Evolutionary conservation across 2,329 filamentous ascomycete species (phyloP), one percentile per base, ranked within the genome.

Genomic region (Sporothrix brunneoviolacea): DNA sequence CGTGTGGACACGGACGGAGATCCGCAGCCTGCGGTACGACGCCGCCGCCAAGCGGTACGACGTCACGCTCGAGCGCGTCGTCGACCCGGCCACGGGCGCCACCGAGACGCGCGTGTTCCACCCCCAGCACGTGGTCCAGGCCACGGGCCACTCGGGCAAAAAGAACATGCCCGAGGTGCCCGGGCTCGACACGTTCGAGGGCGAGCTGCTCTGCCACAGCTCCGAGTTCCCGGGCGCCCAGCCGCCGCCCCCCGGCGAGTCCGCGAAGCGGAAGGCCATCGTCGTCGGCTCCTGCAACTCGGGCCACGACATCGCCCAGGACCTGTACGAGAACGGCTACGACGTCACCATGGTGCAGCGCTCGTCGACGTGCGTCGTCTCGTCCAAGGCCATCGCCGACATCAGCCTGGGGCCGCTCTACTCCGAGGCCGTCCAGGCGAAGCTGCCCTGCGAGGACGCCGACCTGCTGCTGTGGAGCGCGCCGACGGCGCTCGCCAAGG

Each of bases 91-190:
- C 57, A 59, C 79, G 70, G 66, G 74, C 62, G 51, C 73, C 61
- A 44, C 54, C 0, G 72, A 79, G 55, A 74, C 67, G 2, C 73
- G 80, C 16, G 80, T 72, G 0, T 64, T 87, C 35, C 73, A 77
- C 33, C 83, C 83, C 0, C 74, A 70, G 5, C 83, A 87, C 54
- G 63, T 88, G 27, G 73, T 88, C 39, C 80, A 84, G 58, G 79
- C 80, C 1, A 88, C 83, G 0, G 83, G 83, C 0, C 82, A 84
- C 58, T 81, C 80, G 0, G 84, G 84, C 2, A 80, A 85, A 64
- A 83, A 80, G 61, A 76, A 79, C 50, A 63, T 79, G 42, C 83
- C 84, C 0, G 47, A 24, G 5, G 73, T 87, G 55, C 74, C 76
- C 21, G 82, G 81, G 1, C 65, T 73, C 54, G 69, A 70, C 15